Evolutionary conservation across 2,329 filamentous ascomycete species (phyloP).

Genomic region (Albophoma yamanashiensis): DNA sequence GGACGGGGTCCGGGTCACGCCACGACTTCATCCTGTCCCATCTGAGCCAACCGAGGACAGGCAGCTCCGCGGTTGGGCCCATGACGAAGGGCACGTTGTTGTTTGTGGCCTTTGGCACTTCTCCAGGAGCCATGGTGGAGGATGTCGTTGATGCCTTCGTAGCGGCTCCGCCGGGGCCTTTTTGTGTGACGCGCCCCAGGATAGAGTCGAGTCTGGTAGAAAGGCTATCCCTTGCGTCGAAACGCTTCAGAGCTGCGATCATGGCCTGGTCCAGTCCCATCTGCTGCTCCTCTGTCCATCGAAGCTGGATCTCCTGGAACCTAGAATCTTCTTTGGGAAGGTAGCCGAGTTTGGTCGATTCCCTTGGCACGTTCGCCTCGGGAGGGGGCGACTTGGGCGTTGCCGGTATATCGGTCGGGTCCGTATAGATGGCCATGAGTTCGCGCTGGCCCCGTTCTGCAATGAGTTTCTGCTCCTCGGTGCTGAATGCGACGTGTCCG

Average conservation of each 20-base stretch:
- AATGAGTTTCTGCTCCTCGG: constrained; percentile 45
- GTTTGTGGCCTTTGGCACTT: neutral
- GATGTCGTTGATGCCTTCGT: constrained; percentile 3
- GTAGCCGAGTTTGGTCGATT: constrained; percentile 18
- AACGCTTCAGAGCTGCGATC: constrained; percentile 31
- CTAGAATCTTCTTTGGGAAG: constrained; percentile 29
- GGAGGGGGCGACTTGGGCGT: constrained; percentile 42
- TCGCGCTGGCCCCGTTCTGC: constrained; percentile 46
- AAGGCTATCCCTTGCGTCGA: constrained; percentile 25
- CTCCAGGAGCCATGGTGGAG: neutral
- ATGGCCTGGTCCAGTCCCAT: constrained; percentile 31
- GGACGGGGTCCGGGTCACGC: constrained; percentile 27
- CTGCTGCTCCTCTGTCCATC: constrained; percentile 35
- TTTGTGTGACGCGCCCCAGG: constrained; percentile 21
- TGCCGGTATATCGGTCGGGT: constrained; percentile 41
- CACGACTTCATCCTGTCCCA: constrained; percentile 34
- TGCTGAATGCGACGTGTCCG: constrained; percentile 38
- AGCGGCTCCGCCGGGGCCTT: constrained; percentile 1
- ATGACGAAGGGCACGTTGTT: constrained; percentile 18
- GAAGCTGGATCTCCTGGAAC: constrained; percentile 36
- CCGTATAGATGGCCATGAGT: constrained; percentile 50
- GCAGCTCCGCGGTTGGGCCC: constrained; percentile 26
- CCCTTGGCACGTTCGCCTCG: constrained; percentile 15
- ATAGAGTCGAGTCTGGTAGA: constrained; percentile 29
- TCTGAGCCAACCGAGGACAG: constrained; percentile 30